Evolutionary conservation across 768 basidiomycete species (phyloP), one percentile per base, ranked within the genome.

Genomic region (Flagelloscypha sp.): DNA sequence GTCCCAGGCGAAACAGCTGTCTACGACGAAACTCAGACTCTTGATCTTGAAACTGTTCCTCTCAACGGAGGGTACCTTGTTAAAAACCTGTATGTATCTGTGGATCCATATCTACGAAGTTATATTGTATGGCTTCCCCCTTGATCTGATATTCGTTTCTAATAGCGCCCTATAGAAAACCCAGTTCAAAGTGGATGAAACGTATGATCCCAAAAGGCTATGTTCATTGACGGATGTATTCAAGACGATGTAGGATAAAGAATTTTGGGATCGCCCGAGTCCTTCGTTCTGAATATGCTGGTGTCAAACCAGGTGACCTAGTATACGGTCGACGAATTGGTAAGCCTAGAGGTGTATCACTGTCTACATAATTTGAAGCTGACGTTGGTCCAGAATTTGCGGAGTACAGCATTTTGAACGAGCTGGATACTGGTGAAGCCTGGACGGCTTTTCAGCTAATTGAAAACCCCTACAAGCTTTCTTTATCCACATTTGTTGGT

Each of bases 401-500:
- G 28, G 55, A 72, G 44, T 75, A 71, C 40, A 47, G 37, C 30
- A 40, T 73, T 22, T 35, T 27, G 9, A 44, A 46, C 11, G 42
- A 51, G 25, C 35, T 57, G 8, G 27, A 35, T n/a, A n/a, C n/a
- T n/a, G n/a, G n/a, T n/a, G n/a, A n/a, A n/a, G n/a, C n/a, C n/a
- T n/a, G n/a, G n/a, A n/a, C n/a, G 1, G 37, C 40, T 7, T 44
- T 55, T 33, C 25, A 30, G 3, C 40, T 65, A 5, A 37, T 72
- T 25, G 38, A 65, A 24, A 70, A 72, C 42, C 52, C 62, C 36
- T 45, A 63, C 21, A 57, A 61, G 5, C 48, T 76, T 4, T 71
- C 73, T 0, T 74, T 68, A 70, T 59, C 63, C 0, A 54, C 54
- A 0, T 73, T 65, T 43, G 48, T 73, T 19, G 74, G 76, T 11